Conservation (phyloP, 306 rosid genomes). For the apple (Malus domestica) region ASM211411v1 NC_041801.1:5302001-5302500, state of each 20-base stretch:
- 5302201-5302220: neutral
- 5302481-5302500: conserved; percentile 9
- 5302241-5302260: conserved; percentile 19
- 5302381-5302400: conserved; percentile 13
- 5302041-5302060: neutral
- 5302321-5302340: conserved; percentile 3
- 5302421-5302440: conserved; percentile 22
- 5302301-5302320: neutral
- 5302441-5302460: conserved; percentile 52
- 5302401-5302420: conserved; percentile 34
- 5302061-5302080: neutral
- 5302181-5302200: neutral
- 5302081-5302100: no score
- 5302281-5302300: conserved; percentile 10
- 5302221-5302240: conserved; percentile 23
- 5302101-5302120: neutral
- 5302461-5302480: conserved; percentile 19
- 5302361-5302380: neutral
- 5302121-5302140: neutral
- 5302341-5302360: neutral
- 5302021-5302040: neutral
- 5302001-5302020: neutral
- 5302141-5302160: no score
- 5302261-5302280: conserved; percentile 59
- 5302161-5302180: neutral